These are phyloP conservation scores for Leccinum disarticulatum DNA, from an alignment of 768 basidiomycete genomes.

Conservation along the genomic window DNA sequence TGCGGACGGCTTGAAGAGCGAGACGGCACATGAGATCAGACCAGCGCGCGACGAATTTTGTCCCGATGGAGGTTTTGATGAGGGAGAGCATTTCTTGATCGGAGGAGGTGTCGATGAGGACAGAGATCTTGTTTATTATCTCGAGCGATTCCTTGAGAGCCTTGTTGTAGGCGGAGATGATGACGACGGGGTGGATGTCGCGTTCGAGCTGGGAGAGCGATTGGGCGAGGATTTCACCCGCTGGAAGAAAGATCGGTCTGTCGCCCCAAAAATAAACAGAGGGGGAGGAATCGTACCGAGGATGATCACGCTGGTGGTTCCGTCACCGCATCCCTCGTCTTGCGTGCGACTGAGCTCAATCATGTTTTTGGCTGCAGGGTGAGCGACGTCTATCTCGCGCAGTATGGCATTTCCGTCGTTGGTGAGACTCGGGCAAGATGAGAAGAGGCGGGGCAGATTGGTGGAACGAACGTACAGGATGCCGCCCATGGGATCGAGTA, in stretches of 20 bases:
- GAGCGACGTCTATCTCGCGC: constrained; percentile 97
- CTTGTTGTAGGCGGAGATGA: constrained; percentile 97
- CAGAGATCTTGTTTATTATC: constrained; percentile 83
- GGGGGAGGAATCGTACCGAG: constrained; percentile 60
- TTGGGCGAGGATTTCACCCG: constrained; percentile 96
- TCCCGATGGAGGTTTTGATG: constrained; percentile 98
- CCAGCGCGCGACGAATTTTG: constrained; percentile 97
- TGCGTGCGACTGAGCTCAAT: constrained; percentile 97
- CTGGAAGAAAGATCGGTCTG: constrained; percentile 35
- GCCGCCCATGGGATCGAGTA: constrained; percentile 98
- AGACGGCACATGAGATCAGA: constrained; percentile 96
- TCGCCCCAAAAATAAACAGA: neutral
- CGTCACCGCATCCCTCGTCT: constrained; percentile 98
- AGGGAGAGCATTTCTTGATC: constrained; percentile 93
- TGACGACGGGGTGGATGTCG: constrained; percentile 97
- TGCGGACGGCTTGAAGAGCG: constrained; percentile 89
- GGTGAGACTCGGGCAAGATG: constrained; percentile 60
- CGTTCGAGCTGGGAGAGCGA: constrained; percentile 91
- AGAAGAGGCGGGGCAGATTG: neutral
- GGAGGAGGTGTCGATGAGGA: constrained; percentile 83
- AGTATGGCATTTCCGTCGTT: constrained; percentile 99
- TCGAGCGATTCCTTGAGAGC: constrained; percentile 90
- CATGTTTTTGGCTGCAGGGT: constrained; percentile 99
- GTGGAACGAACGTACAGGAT: constrained; percentile 65
- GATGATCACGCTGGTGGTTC: constrained; percentile 97